phyloP scores from a whole-genome alignment of 768 basidiomycete species.

The Calocybe gangraenosa region DNA sequence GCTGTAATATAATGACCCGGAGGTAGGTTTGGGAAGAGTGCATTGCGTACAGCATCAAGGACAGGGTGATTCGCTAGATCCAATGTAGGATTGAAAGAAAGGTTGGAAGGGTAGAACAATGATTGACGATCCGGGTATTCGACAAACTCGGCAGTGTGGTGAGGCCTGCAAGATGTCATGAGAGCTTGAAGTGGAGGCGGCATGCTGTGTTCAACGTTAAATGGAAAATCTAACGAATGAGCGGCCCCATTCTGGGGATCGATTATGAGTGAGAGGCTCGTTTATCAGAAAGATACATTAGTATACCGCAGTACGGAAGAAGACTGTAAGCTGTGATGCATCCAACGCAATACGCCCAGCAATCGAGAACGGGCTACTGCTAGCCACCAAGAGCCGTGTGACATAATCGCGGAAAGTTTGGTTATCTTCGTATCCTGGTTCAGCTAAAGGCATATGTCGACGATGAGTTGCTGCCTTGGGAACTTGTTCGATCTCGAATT shows the following conservation, averaged over 20 bases:
- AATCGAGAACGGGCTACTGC: conserved; percentile 58
- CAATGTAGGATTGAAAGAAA: conserved; percentile 71
- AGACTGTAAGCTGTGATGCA: conserved; percentile 60
- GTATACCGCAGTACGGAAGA: conserved; percentile 75
- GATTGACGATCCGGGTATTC: conserved; percentile 59
- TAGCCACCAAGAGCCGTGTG: conserved; percentile 50
- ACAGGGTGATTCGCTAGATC: conserved; percentile 82
- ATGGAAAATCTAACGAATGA: conserved; percentile 78
- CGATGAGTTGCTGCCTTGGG: conserved; percentile 31
- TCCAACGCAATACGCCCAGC: conserved; percentile 71
- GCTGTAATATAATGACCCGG: conserved; percentile 67
- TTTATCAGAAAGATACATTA: not conserved
- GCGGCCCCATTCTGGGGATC: conserved; percentile 62
- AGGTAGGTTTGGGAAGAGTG: conserved; percentile 70
- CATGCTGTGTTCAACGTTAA: conserved; percentile 69
- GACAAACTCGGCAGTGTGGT: conserved; percentile 50
- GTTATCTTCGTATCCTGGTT: conserved; percentile 42
- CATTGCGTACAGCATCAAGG: conserved; percentile 67
- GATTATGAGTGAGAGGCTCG: too few relatives aligned
- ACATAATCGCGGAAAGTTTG: conserved; percentile 52
- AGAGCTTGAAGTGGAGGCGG: conserved; percentile 78
- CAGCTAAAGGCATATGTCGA: conserved; percentile 24
- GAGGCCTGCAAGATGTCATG: conserved; percentile 68
- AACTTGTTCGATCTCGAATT: conserved; percentile 66
- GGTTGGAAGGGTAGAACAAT: conserved; percentile 66